Evolutionary conservation across 2,329 filamentous ascomycete genomes (phyloP).

Genomic region (Stagonosporopsis chrysanthemi): DNA sequence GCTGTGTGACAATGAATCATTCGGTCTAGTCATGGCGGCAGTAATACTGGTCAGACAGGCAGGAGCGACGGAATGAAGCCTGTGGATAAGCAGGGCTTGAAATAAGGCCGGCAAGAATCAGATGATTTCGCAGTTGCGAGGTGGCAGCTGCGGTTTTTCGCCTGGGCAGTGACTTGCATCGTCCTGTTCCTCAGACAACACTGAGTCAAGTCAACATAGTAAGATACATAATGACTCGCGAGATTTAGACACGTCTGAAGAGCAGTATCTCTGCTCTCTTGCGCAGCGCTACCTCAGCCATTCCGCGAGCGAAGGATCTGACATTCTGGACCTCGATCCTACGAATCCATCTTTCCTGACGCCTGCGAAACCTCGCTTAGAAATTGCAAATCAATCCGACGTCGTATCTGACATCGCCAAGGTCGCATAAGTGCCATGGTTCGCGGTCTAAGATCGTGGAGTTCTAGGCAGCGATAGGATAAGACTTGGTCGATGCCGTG

Average conservation of each 20-base stretch:
- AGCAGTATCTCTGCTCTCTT: background rate
- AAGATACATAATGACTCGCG: too few species aligned
- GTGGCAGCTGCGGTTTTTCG: background rate
- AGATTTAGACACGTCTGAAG: too few species aligned
- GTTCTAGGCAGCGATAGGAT: slow-evolving; percentile 1
- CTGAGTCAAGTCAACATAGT: background rate
- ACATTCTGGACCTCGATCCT: too few species aligned
- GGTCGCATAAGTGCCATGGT: slow-evolving; percentile 1
- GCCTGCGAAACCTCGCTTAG: background rate
- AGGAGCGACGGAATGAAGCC: background rate
- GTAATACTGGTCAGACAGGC: background rate
- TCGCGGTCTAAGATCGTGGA: slow-evolving; percentile 1
- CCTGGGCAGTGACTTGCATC: background rate
- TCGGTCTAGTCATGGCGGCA: background rate
- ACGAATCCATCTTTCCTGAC: background rate
- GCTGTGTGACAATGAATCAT: background rate
- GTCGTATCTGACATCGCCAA: slow-evolving; percentile 8
- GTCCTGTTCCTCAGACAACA: background rate
- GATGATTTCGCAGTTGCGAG: background rate
- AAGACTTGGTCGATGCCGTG: background rate
- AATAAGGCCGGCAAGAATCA: background rate
- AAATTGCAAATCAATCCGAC: background rate
- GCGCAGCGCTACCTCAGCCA: background rate
- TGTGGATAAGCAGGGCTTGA: background rate
- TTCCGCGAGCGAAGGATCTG: too few species aligned